These are phyloP conservation scores for Asterionellopsis glacialis DNA, from an alignment of 108 stramenopile genomes.

Conservation along the genomic window DNA sequence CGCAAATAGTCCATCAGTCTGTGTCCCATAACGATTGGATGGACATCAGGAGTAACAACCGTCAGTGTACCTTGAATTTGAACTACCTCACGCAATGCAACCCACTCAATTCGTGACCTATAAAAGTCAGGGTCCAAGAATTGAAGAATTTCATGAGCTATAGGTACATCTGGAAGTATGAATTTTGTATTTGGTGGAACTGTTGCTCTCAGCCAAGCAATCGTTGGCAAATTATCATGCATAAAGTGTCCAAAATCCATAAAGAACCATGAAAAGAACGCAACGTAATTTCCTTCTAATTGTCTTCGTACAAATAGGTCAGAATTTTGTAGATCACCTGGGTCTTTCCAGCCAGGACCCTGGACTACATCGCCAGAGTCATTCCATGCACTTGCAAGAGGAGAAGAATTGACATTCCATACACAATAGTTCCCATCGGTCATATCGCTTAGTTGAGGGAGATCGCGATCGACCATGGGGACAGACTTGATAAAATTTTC, in stretches of 20 bases:
- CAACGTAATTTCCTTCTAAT: slow-evolving; percentile 6
- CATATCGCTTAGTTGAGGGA: background rate
- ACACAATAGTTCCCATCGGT: too few relatives aligned
- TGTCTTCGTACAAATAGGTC: too few relatives aligned
- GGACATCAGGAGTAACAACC: background rate
- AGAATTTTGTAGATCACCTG: too few relatives aligned
- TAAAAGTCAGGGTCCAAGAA: slow-evolving; percentile 5
- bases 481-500: background rate
- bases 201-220: slow-evolving; percentile 2
- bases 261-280: background rate
- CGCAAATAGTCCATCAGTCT: background rate
- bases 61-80: background rate
- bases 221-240: slow-evolving; percentile 15
- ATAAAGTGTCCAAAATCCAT: slow-evolving; percentile 16
- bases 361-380: too few relatives aligned
- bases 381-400: too few relatives aligned
- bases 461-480: background rate
- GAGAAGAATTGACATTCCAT: too few relatives aligned
- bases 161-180: background rate
- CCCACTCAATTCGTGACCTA: slow-evolving; percentile 2
- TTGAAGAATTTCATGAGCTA: slow-evolving; percentile 1
- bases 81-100: background rate
- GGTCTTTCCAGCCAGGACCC: too few relatives aligned
- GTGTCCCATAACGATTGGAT: background rate
- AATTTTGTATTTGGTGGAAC: background rate